These are phyloP conservation scores for Clausena lansium DNA, from an alignment of 345 rosid species.

Conservation along the genomic window DNA sequence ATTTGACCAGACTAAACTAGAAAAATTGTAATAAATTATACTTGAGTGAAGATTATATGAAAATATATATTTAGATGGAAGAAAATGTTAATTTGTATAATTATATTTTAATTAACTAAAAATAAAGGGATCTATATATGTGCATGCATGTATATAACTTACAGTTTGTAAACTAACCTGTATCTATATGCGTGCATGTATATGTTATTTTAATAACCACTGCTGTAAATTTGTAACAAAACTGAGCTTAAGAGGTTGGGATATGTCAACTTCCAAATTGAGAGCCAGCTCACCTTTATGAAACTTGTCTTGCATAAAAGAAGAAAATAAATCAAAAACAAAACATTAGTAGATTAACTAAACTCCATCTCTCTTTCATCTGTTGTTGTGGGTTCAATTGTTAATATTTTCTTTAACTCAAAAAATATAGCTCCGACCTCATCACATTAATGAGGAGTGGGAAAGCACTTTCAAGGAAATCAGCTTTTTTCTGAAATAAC, in stretches of 20 bases:
- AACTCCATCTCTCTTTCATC: neutral
- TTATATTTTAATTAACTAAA: no score
- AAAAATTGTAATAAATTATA: no score
- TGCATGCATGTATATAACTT: no score
- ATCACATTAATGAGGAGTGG: slow-evolving; percentile 13
- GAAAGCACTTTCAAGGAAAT: neutral
- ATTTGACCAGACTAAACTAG: no score
- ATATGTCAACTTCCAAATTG: neutral
- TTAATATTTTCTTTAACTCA: no score
- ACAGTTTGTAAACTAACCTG: no score
- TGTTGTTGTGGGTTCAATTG: neutral
- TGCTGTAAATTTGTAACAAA: neutral
- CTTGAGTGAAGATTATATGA: no score
- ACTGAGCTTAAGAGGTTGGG: neutral
- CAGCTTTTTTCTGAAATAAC: neutral
- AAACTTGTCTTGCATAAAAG: slow-evolving; percentile 25
- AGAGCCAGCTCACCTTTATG: neutral
- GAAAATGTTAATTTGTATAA: no score
- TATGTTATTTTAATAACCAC: no score
- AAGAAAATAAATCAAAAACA: slow-evolving; percentile 10
- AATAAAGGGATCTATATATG: no score
- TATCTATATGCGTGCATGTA: no score
- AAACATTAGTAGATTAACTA: neutral
- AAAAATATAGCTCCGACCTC: neutral
- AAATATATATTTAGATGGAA: no score